A percentile compares a stretch with the other conserved stretches of the same genome.
phyloP scores from a whole-genome alignment of 352 stramenopile species.

The Phytophthora crassamura region DNA sequence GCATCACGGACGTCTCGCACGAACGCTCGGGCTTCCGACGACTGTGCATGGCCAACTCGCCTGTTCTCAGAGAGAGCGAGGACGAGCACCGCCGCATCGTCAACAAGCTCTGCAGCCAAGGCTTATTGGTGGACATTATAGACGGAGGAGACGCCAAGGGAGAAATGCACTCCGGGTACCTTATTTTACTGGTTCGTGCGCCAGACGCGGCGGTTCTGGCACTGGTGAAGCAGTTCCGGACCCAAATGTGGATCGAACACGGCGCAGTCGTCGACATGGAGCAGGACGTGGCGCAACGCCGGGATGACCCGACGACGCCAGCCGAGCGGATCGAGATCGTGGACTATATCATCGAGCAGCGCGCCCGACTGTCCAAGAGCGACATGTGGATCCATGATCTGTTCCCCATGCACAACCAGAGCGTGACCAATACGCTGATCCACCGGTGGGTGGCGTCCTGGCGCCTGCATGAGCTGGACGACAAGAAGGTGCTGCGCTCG shows the following conservation, averaged over 20 bases:
- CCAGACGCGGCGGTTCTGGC: conserved; percentile 65
- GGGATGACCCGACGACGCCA: conserved; percentile 66
- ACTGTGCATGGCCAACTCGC: conserved; percentile 64
- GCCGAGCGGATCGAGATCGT: conserved; percentile 88
- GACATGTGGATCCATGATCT: conserved; percentile 85
- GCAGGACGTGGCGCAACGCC: conserved; percentile 66
- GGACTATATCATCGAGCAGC: conserved; percentile 85
- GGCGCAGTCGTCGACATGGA: conserved; percentile 82
- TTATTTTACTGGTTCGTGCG: conserved; percentile 78
- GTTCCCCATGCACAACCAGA: conserved; percentile 85
- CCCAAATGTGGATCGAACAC: conserved; percentile 82
- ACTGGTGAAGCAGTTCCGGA: conserved; percentile 70
- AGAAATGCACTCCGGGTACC: conserved; percentile 83
- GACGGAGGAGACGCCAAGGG: conserved; percentile 81
- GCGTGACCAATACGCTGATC: conserved; percentile 71
- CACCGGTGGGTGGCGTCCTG: conserved; percentile 72
- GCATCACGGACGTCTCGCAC: conserved; percentile 38
- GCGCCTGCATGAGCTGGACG: conserved; percentile 56
- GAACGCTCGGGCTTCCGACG: conserved; percentile 68
- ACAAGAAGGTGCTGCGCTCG: conserved; percentile 70
- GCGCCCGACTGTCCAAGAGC: conserved; percentile 56
- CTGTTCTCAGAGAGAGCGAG: conserved; percentile 67
- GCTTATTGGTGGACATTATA: conserved; percentile 84
- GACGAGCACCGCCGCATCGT: conserved; percentile 85
- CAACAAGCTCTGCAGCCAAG: conserved; percentile 75